Evolutionary conservation across 2,329 filamentous ascomycete genomes (phyloP).

Genomic region (Aspergillus melleus): DNA sequence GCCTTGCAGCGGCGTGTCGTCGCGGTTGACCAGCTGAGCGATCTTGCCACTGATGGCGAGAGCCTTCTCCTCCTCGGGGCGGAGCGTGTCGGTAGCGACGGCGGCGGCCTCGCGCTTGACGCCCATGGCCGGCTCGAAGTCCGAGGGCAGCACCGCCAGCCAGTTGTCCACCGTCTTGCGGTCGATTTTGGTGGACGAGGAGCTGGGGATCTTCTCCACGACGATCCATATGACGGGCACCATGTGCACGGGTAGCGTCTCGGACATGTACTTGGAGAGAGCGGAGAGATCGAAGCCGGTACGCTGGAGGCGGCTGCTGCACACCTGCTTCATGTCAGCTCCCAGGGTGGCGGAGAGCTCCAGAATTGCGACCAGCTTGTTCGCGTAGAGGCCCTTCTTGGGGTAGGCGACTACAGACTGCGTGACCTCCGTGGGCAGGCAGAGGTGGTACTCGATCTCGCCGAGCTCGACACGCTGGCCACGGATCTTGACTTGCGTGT

Average conservation of each 20-base stretch:
- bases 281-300: slow-evolving; percentile 8
- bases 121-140: slow-evolving; percentile 14
- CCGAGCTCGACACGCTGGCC: slow-evolving; percentile 23
- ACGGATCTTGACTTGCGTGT: slow-evolving; percentile 21
- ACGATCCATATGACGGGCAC: slow-evolving; percentile 40
- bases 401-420: slow-evolving; percentile 10
- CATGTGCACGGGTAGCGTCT: slow-evolving; percentile 41
- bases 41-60: slow-evolving; percentile 12
- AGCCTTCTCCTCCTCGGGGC: slow-evolving; percentile 11
- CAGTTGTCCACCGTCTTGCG: slow-evolving; percentile 18
- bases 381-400: slow-evolving; percentile 7
- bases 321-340: slow-evolving; percentile 2
- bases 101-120: slow-evolving; percentile 10
- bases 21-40: slow-evolving; percentile 4
- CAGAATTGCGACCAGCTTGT: slow-evolving; percentile 13
- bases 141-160: slow-evolving; percentile 11
- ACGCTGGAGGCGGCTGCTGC: background rate
- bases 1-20: slow-evolving; percentile 4
- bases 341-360: slow-evolving; percentile 10
- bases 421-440: background rate
- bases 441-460: slow-evolving; percentile 17
- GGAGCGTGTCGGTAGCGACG: slow-evolving; percentile 1
- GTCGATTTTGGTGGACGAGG: slow-evolving; percentile 25
- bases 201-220: slow-evolving; percentile 35
- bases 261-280: slow-evolving; percentile 12